Conservation (phyloP, 257 asterid species). For the Solanum arcanum region DNA sequence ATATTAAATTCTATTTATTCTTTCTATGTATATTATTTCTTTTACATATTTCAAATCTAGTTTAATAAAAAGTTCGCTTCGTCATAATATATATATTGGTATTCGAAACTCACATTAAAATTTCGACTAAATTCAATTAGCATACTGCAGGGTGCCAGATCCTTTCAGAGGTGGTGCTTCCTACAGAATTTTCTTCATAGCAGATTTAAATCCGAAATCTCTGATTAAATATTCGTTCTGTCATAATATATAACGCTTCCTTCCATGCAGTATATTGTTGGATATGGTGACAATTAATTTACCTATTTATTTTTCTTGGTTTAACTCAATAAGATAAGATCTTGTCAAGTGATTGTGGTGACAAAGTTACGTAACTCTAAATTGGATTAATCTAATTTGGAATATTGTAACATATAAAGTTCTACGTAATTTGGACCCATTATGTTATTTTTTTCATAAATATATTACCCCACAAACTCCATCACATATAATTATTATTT, state of each 20-base stretch:
- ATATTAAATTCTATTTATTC: too few relatives aligned
- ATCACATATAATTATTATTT: too few relatives aligned
- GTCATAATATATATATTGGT: neutral
- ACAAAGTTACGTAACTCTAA: neutral
- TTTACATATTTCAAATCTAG: neutral
- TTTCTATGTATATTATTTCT: neutral
- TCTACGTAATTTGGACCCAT: neutral
- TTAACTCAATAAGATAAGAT: neutral
- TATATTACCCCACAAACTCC: neutral
- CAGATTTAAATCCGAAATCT: too few relatives aligned
- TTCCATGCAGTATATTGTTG: neutral
- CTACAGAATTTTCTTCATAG: too few relatives aligned
- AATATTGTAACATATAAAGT: neutral
- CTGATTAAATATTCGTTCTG: too few relatives aligned
- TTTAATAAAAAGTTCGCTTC: neutral
- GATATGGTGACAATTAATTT: neutral
- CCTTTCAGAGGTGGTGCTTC: too few relatives aligned
- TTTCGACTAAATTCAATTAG: rapidly evolving
- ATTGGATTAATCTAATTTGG: neutral
- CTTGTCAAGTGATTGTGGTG: neutral
- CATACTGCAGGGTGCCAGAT: rapidly evolving
- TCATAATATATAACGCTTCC: neutral
- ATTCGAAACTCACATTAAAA: rapidly evolving
- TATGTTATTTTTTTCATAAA: neutral
- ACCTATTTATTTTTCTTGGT: neutral